Evolutionary conservation across 2,329 filamentous ascomycete species (phyloP), one percentile per base, ranked within the genome.

Genomic region (Fusarium poae): DNA sequence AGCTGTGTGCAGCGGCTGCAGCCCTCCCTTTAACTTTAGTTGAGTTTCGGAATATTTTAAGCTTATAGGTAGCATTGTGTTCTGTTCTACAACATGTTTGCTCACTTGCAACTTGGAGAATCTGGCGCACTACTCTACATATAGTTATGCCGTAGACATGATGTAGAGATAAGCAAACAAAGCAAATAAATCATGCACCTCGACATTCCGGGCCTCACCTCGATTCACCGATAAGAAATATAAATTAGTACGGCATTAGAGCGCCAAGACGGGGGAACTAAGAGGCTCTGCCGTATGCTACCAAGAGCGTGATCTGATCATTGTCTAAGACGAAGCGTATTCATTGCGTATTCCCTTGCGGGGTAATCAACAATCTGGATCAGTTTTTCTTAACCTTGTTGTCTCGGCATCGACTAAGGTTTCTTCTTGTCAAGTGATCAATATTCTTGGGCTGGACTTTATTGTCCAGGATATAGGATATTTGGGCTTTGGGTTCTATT

Each of bases 141-240:
- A n/a, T n/a, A n/a, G n/a, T n/a, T n/a, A 35, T 12, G 32, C 11
- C 23, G 16, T 18, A 12, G 8, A 18, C 21, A 15, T 45, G 23
- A 39, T 39, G 11, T 10, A 51, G 25, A 50, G 23, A 50, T 23
- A 39, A 39, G 18, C 23, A 51, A 27, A 40, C 15, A 51, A 35
- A 34, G 15, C 32, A 34, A 18, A 18, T 9, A 34, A 44, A 21
- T 9, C n/a, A 49, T 35, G 23, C 23, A 35, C 8, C 27, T 37
- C 21, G n/a, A 49, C 48, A 15, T 62, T 13, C 42, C 48, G 49
- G 57, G 37, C 53, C 23, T 70, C 67, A 70, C 62, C 67, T 69
- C 62, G 18, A 46, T 51, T 67, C 62, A 70, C 67, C 67, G 66
- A 59, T 18, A 34, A 45, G 21, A 23, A 23, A 9, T 34, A 50